Percentiles rank a stretch among this genome's conserved stretches.
Conservation (phyloP, 306 rosid species). For the Ormosia emarginata region DNA sequence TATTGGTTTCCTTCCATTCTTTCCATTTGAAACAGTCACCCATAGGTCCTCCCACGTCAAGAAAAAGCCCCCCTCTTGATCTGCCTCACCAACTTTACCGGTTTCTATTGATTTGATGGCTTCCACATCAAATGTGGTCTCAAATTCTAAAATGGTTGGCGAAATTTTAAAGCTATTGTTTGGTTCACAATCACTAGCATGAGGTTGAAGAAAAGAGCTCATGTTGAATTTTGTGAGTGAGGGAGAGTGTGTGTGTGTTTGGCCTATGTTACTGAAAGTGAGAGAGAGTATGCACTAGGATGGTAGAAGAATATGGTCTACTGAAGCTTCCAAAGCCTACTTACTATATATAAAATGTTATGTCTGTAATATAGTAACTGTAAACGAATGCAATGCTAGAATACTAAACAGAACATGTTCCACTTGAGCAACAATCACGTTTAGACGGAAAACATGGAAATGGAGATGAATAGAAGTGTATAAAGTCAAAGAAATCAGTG, state of each 20-base stretch:
- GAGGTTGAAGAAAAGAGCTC: conserved; percentile 4
- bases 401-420: not conserved
- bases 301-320: conserved; percentile 1
- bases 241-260: not conserved
- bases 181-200: conserved; percentile 14
- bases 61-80: not conserved
- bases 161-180: conserved; percentile 7
- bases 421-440: not conserved
- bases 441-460: not conserved
- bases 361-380: not conserved
- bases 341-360: not conserved
- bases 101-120: not conserved
- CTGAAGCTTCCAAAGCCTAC: conserved; percentile 1
- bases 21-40: conserved; percentile 40
- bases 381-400: not conserved
- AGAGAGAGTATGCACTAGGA: not conserved
- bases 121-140: conserved; percentile 25
- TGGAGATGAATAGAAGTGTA: not conserved
- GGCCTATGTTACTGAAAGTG: not conserved
- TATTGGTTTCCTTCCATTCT: conserved; percentile 35
- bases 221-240: not conserved
- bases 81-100: not conserved
- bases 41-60: conserved; percentile 56
- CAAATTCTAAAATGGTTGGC: conserved; percentile 8
- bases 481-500: not conserved